Base-by-base conservation (phyloP, 2,329 filamentous ascomycete species). In the Talaromyces sp. region DNA sequence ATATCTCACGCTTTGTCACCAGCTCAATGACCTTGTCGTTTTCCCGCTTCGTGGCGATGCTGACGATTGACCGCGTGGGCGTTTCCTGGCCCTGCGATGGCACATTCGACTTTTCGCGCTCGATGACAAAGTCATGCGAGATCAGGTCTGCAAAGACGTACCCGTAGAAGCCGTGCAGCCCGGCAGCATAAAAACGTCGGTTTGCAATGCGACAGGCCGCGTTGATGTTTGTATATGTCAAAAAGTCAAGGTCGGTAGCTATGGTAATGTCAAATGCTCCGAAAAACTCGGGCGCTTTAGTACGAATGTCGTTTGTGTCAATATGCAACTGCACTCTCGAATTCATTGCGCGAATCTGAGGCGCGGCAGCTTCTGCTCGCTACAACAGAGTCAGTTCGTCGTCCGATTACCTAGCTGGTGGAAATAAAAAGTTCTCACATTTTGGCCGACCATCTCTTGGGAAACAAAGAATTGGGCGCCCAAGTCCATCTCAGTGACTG, bases 111-210 rank as follows among this genome's bases (percentile, higher is more conserved):
- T 88, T 87, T 63, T 91, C 86, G 60, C 94, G 88, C 78, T 96
- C 88, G 63, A 99, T 88, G 62, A 94, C 86, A 70, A 91, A 99
- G 68, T 92, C 88, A 74, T 99, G 94, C 68, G 88, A 84, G 66
- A 96, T 91, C 24, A 99, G 83, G 73, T 99, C 94, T 61, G 90
- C 89, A 73, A 99, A 99, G 65, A 96, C 89, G 78, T 91, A 99
- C 59, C 94, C 94, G 73, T 95, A 97, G 72, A 96, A 84, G 54
- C 94, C 94, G 71, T 97, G 91, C 2, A 89, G 85, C 56, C 87
- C 88, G 38, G 92, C 90, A 10, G 91, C 91, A 75, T 99, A 99
- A 75, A 97, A 97, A 11, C 92, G 87, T 54, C 86, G 85, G 64
- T 85, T 83, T 62, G 88, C 87, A 41, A 95, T 78, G 53, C 93